Base-by-base conservation (phyloP, 1,284 basidiomycete genomes). In the Leccinum huronense region DNA sequence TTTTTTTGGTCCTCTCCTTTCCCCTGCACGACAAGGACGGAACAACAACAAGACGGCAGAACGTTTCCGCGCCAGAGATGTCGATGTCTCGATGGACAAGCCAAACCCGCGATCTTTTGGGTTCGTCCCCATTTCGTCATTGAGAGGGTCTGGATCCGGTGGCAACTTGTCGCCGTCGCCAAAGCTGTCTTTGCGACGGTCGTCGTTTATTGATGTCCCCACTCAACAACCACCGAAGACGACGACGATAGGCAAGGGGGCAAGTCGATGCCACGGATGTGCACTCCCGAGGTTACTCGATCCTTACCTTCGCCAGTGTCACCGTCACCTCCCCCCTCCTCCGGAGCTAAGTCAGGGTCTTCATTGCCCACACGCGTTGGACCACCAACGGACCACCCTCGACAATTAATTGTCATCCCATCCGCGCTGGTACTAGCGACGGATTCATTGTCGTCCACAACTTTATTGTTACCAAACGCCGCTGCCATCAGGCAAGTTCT, bases 391-490 rank as follows among this genome's bases (percentile, higher is more conserved):
- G 97, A 66, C 88, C 91, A 59, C 94, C 94, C 34, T 91, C 89
- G 34, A 85, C 89, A 61, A 78, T 84, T 72, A 99, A 99, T 83
- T 99, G 97, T 81, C 97, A 99, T 79, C 97, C 97, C 65, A 89
- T 83, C 70, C 76, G 69, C 19, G 33, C 33, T 34, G 33, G 33
- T 34, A 34, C 33, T 34, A 34, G 33, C 7, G 33, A 34, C 33
- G 33, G 33, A 34, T 34, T 34, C 33, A 34, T 34, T 34, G 33
- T 10, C 10, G 33, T 34, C 33, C 97, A 99, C 86, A 99, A 99
- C 75, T 97, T 97, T 78, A 99, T 99, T 77, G 97, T 99, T 73
- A 99, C 97, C 79, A 98, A 27, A 98, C 84, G 89, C 84, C 72
- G 80, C 82, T 65, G 97, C 97, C 73, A 89, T 99, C 73, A 88